A percentile compares a stretch with the other conserved stretches of the same genome.
phyloP scores from a whole-genome alignment of 1,139 yeast genomes.

The Candida glucosophila region DNA sequence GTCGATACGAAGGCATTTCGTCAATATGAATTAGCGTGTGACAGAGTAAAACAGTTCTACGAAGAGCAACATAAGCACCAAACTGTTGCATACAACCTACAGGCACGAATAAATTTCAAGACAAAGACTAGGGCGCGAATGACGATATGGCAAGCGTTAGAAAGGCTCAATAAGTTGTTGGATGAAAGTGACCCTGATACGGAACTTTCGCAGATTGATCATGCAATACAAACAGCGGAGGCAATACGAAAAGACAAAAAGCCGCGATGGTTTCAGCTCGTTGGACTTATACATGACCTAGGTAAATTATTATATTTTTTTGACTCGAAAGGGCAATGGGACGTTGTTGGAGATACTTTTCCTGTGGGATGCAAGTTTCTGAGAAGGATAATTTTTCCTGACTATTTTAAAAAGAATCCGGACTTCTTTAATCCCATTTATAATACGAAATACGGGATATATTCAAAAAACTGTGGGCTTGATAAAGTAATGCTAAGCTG shows the following conservation, averaged over 20 bases:
- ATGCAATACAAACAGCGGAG: constrained; percentile 70
- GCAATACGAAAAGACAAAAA: constrained; percentile 60
- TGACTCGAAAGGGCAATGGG: constrained; percentile 73
- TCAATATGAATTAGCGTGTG: constrained; percentile 65
- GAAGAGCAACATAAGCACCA: constrained; percentile 63
- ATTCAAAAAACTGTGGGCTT: constrained; percentile 56
- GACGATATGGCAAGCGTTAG: constrained; percentile 68
- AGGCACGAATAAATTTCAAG: constrained; percentile 63
- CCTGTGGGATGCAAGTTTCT: constrained; percentile 67
- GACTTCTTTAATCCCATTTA: constrained; percentile 58
- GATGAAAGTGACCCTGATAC: constrained; percentile 76
- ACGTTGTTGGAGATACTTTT: constrained; percentile 75
- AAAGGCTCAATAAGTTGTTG: constrained; percentile 49
- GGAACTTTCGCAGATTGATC: constrained; percentile 66
- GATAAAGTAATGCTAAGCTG: constrained; percentile 68
- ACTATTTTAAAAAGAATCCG: constrained; percentile 51
- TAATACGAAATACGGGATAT: constrained; percentile 59
- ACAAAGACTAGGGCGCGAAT: constrained; percentile 56
- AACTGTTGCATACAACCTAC: constrained; percentile 65
- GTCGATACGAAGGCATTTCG: constrained; percentile 41
- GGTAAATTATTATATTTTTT: constrained; percentile 63
- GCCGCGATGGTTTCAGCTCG: constrained; percentile 72
- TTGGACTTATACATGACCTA: constrained; percentile 63
- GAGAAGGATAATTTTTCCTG: constrained; percentile 51
- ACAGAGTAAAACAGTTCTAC: constrained; percentile 58